A percentile compares a stretch with the other conserved stretches of the same genome.
These are phyloP conservation scores for Aechmea fasciata DNA, from an alignment of 176 grass and related monocot genomes.

Conservation along the genomic window DNA sequence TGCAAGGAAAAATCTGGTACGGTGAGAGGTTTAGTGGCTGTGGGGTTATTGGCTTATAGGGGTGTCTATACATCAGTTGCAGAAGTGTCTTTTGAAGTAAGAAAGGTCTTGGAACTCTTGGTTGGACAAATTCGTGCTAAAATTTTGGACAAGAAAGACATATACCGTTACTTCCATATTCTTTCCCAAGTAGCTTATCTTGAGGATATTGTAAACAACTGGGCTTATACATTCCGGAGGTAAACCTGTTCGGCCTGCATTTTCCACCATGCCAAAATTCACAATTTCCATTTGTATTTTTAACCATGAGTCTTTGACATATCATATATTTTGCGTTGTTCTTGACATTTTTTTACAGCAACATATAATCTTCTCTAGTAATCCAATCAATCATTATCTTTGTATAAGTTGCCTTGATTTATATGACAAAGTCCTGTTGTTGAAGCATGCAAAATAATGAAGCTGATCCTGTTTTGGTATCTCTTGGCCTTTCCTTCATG, in stretches of 20 bases:
- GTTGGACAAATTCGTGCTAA: slow-evolving; percentile 54
- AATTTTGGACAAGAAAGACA: slow-evolving; percentile 60
- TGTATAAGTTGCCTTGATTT: too few species aligned
- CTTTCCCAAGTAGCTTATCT: slow-evolving; percentile 80
- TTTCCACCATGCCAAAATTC: neutral
- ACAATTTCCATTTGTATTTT: too few species aligned
- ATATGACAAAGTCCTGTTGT: too few species aligned
- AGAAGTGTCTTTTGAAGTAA: slow-evolving; percentile 77
- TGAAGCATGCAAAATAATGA: too few species aligned
- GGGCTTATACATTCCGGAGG: slow-evolving; percentile 85
- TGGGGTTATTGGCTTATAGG: slow-evolving; percentile 87
- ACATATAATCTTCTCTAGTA: neutral
- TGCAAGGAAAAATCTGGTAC: slow-evolving; percentile 40
- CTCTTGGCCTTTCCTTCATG: too few species aligned
- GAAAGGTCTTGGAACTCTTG: slow-evolving; percentile 84
- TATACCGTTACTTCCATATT: slow-evolving; percentile 60
- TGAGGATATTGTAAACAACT: slow-evolving; percentile 75
- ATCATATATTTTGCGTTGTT: slow-evolving; percentile 19
- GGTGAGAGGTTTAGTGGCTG: slow-evolving; percentile 74
- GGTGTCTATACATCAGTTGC: slow-evolving; percentile 62
- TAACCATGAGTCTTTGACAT: neutral
- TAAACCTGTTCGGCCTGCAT: slow-evolving; percentile 11
- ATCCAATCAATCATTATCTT: too few species aligned
- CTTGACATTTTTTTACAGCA: neutral
- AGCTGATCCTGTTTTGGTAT: too few species aligned